phyloP scores from a whole-genome alignment of 2,329 filamentous ascomycete genomes.

The Stromatinia cepivora region DNA sequence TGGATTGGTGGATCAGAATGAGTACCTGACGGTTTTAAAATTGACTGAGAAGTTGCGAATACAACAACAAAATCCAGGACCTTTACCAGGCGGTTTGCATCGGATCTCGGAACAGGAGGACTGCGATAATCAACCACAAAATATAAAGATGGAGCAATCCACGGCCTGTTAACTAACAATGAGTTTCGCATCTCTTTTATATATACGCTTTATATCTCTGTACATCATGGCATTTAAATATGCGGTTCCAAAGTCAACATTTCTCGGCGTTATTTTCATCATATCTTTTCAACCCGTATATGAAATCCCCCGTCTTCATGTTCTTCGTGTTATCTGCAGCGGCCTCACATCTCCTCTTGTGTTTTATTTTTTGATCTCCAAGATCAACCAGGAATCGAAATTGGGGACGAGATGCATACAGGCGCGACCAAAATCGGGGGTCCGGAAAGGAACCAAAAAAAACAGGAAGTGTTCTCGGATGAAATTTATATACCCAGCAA shows the following conservation, averaged over 20 bases:
- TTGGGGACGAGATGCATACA: background rate
- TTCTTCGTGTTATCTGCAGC: background rate
- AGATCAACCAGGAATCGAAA: background rate
- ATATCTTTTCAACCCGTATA: constrained; percentile 12
- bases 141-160: constrained; percentile 39
- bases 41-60: constrained; percentile 84
- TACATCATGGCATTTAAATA: constrained; percentile 26
- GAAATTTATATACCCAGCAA: constrained; percentile 21
- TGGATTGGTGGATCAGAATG: constrained; percentile 72
- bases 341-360: background rate
- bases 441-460: background rate
- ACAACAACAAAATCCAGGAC: constrained; percentile 45
- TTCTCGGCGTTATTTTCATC: constrained; percentile 16
- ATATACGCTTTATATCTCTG: constrained; percentile 12
- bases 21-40: constrained; percentile 75
- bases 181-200: background rate
- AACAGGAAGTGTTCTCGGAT: constrained; percentile 1
- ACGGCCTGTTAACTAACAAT: constrained; percentile 33
- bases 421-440: background rate
- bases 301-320: background rate
- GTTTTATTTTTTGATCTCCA: background rate
- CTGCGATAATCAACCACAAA: constrained; percentile 32
- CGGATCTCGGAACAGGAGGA: constrained; percentile 42
- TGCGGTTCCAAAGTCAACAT: constrained; percentile 8
- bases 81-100: constrained; percentile 45